Conservation (phyloP, 2,329 filamentous ascomycete species). For the Claviceps pazoutovae region DNA sequence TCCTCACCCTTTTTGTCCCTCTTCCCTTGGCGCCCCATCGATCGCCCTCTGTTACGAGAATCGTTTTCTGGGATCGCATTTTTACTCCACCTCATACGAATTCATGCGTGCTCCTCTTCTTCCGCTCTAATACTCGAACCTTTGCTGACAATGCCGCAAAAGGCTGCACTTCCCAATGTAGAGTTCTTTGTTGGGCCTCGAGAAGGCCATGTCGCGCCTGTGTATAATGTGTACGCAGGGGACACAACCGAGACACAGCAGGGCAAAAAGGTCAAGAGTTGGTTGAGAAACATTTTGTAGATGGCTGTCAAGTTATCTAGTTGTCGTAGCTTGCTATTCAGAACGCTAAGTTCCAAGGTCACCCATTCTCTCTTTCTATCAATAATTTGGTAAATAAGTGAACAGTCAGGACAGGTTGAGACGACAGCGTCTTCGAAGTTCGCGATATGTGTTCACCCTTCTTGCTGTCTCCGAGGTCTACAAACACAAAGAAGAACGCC, state of each 20-base stretch:
- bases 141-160: neutral
- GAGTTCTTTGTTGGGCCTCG: constrained; percentile 10
- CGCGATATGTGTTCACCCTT: no score
- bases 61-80: no score
- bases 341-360: no score
- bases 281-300: constrained; percentile 9
- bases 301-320: neutral
- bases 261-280: constrained; percentile 11
- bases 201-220: constrained; percentile 11
- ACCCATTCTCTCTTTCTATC: no score
- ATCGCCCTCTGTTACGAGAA: no score
- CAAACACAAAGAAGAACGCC: neutral
- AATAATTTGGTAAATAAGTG: no score
- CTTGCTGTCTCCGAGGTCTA: no score
- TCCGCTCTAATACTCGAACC: neutral
- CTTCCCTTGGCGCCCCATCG: no score
- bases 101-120: neutral
- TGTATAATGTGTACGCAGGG: constrained; percentile 11
- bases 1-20: neutral
- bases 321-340: no score
- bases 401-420: no score
- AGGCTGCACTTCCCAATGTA: constrained; percentile 8
- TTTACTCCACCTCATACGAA: no score
- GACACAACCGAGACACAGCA: constrained; percentile 10
- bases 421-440: no score